Evolutionary conservation across 805 yeast genomes (phyloP), one percentile per base, ranked within the genome.

Genomic region (Saturnispora hagleri): DNA sequence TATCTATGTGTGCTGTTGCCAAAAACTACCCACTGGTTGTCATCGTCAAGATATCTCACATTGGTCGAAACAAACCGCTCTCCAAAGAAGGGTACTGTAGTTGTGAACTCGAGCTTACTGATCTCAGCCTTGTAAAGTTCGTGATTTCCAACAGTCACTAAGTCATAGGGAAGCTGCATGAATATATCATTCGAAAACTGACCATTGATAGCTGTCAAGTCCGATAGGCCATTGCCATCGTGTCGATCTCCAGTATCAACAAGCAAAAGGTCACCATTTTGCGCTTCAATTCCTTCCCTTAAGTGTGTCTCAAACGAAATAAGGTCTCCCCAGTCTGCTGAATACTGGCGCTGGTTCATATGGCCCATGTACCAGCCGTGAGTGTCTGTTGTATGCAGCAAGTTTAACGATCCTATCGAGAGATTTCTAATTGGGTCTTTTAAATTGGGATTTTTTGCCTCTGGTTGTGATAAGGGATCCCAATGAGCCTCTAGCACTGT

Each of bases 341-440:
- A 76, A 65, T 82, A 91, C 53, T 79, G 80, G 28, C 76, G 73
- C 65, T 90, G 97, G 57, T 82, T 81, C 40, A 80, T 60, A 69
- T 91, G 99, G 0, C 97, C 97, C 5, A 91, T 82, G 56, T 85
- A 79, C 99, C 99, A 93, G 1, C 93, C 97, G 66, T 93, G 99
- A 2, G 97, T 91, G 61, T 93, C 99, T 0, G 99, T 93, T 1
- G 98, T 90, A 62, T 91, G 98, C 26, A 91, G 61, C 59, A 93
- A 87, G 69, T 93, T 91, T 46, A 93, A 52, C 51, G 82, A 79
- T 0, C 90, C 89, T 77, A 89, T 74, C 10, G 38, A 24, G 4
- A 49, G 17, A 5, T 28, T 27, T 31, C 51, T 34, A 28, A 49
- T 49, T 34, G 38, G 35, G 35, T 49, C 51, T 10, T 35, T 44